A percentile compares a stretch with the other conserved stretches of the same genome.
Conservation (phyloP, 495 filamentous ascomycete genomes). For the Glonium stellatum region DNA sequence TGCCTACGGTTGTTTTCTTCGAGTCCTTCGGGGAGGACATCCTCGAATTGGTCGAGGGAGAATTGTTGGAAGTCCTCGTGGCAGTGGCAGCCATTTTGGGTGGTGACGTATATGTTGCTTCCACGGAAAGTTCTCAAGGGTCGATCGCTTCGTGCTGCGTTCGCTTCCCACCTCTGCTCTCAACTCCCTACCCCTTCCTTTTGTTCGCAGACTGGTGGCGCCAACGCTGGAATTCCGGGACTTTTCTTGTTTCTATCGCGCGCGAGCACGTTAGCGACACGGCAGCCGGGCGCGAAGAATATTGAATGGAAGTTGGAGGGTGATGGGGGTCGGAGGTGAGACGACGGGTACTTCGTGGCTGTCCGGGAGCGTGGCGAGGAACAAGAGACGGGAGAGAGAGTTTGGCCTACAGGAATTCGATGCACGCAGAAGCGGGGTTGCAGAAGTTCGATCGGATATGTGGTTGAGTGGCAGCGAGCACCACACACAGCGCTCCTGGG, state of each 20-base stretch:
- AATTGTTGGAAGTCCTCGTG: constrained; percentile 28
- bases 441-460: neutral
- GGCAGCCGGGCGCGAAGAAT: neutral
- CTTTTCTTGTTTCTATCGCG: neutral
- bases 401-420: constrained; percentile 11
- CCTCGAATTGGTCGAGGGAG: constrained; percentile 30
- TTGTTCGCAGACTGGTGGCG: neutral
- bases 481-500: constrained; percentile 6
- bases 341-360: constrained; percentile 6
- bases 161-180: neutral
- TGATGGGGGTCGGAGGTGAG: neutral
- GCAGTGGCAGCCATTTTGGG: constrained; percentile 32
- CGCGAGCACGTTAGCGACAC: neutral
- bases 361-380: neutral
- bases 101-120: constrained; percentile 29
- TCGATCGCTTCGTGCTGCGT: neutral
- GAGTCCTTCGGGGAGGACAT: constrained; percentile 34
- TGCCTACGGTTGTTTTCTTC: constrained; percentile 24
- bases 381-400: constrained; percentile 2
- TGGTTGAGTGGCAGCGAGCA: neutral
- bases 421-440: constrained; percentile 15
- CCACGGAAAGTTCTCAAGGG: constrained; percentile 18
- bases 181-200: neutral
- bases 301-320: neutral
- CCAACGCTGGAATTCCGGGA: neutral